Percentiles rank a stretch among this genome's conserved stretches.
These are phyloP conservation scores for Fraxinus anomala DNA, from an alignment of 257 asterid species.

Conservation along the genomic window DNA sequence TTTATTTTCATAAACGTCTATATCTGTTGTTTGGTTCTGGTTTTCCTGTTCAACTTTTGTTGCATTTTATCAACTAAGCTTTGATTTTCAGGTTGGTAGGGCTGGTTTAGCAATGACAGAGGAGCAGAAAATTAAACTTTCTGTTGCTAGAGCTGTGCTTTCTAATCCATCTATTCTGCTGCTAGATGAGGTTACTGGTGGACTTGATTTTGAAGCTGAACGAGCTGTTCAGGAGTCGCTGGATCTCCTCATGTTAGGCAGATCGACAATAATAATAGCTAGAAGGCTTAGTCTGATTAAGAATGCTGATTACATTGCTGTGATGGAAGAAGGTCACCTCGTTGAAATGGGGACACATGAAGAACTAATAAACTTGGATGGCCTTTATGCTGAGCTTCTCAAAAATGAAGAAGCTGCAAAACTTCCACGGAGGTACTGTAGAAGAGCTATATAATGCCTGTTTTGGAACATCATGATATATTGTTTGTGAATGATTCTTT, in stretches of 20 bases:
- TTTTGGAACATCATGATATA: conserved; percentile 20
- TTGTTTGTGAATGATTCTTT: conserved; percentile 5
- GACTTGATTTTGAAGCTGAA: conserved; percentile 99
- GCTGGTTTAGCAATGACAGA: conserved; percentile 84
- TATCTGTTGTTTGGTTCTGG: conserved; percentile 22
- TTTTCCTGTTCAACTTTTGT: conserved; percentile 16
- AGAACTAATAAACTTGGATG: conserved; percentile 86
- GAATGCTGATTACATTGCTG: conserved; percentile 98
- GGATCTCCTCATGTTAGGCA: conserved; percentile 95
- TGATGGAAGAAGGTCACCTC: conserved; percentile 99
- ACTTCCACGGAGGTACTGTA: conserved; percentile 86
- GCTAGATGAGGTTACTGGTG: conserved; percentile 98
- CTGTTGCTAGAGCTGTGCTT: conserved; percentile 96
- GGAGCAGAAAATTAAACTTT: conserved; percentile 95
- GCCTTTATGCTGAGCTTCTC: conserved; percentile 97
- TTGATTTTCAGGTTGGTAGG: conserved; percentile 74
- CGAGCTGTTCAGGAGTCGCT: conserved; percentile 91
- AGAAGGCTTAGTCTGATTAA: conserved; percentile 88
- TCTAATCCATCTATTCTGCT: conserved; percentile 93
- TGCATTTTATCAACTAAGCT: conserved; percentile 19
- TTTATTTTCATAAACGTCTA: conserved; percentile 29
- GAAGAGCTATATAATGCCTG: conserved; percentile 22
- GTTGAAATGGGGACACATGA: conserved; percentile 99
- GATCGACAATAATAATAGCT: conserved; percentile 97
- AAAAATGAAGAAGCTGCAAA: conserved; percentile 98